Evolutionary conservation across 2,329 filamentous ascomycete genomes (phyloP).

Genomic region (Botryosphaeria dothidea): DNA sequence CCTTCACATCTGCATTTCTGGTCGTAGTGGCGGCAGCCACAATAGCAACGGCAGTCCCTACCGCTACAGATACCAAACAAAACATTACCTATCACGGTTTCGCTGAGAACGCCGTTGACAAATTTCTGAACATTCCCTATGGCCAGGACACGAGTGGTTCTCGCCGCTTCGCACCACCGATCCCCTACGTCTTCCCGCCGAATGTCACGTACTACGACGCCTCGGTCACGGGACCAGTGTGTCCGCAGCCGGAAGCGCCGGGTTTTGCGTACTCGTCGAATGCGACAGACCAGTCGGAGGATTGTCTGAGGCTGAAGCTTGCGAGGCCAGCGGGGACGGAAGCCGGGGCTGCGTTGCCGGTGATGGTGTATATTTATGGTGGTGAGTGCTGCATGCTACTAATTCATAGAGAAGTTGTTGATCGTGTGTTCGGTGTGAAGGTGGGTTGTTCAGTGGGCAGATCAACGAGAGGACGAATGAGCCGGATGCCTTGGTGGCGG

Average conservation of each 20-base stretch:
- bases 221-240: constrained; percentile 45
- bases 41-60: neutral
- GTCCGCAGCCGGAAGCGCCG: constrained; percentile 44
- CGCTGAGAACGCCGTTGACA: constrained; percentile 47
- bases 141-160: constrained; percentile 45
- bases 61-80: neutral
- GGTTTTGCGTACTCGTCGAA: constrained; percentile 34
- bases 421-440: constrained; percentile 9
- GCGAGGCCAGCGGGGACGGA: constrained; percentile 51
- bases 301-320: constrained; percentile 63
- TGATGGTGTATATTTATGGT: constrained; percentile 62
- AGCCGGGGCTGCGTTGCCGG: constrained; percentile 49
- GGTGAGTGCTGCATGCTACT: constrained; percentile 29
- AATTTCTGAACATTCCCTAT: constrained; percentile 51
- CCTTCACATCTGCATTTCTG: too few relatives aligned
- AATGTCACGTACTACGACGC: constrained; percentile 41
- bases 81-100: constrained; percentile 47
- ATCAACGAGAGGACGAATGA: constrained; percentile 38
- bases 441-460: constrained; percentile 29
- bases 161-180: constrained; percentile 48
- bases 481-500: constrained; percentile 49
- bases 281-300: constrained; percentile 47
- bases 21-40: neutral
- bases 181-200: constrained; percentile 30
- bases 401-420: neutral